Conservation (phyloP, 352 stramenopile species). For the Plasmopara muralis region DNA sequence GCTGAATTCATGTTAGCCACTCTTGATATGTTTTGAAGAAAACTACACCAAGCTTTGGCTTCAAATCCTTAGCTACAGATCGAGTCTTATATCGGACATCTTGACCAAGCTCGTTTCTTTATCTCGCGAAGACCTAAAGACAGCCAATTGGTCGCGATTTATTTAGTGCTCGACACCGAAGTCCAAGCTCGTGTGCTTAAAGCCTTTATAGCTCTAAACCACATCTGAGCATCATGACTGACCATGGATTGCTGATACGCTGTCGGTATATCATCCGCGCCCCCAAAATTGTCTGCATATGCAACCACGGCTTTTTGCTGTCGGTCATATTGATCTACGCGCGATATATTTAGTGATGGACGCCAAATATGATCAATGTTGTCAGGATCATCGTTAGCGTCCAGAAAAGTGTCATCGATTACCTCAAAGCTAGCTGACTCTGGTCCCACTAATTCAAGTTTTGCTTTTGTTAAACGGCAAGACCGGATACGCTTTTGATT, state of each 20-base stretch:
- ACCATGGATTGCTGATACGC: neutral
- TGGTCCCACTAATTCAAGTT: neutral
- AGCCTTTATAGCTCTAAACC: no score
- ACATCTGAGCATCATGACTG: neutral
- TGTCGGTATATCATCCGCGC: neutral
- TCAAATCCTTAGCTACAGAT: no score
- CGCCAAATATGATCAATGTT: neutral
- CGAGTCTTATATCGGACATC: no score
- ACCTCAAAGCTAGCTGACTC: neutral
- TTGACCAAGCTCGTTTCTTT: no score
- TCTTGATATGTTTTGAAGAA: no score
- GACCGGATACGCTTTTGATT: no score
- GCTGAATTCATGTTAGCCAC: no score
- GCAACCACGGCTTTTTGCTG: neutral
- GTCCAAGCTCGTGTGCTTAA: no score
- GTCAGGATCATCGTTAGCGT: neutral
- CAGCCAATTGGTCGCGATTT: no score
- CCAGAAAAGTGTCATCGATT: neutral
- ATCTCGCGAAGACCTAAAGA: no score
- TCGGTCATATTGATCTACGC: neutral
- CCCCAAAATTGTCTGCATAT: neutral
- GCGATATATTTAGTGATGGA: neutral
- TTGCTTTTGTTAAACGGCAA: neutral
- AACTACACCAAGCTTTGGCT: no score
- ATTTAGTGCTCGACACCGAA: no score